Conservation (phyloP, 208 protist genomes). For the Hexamita inflata region DNA sequence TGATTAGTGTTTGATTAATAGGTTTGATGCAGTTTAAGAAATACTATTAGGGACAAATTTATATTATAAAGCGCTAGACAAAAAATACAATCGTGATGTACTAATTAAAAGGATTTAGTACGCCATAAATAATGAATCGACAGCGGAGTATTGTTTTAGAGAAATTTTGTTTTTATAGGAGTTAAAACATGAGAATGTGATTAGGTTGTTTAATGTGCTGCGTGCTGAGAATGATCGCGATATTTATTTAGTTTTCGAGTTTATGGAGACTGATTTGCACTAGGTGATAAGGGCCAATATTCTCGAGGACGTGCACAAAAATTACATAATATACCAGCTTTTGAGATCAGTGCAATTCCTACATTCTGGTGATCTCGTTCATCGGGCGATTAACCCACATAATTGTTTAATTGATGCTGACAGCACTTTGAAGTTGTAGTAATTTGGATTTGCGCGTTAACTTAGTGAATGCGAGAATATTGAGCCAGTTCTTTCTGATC, state of each 20-base stretch:
- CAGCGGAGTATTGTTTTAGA: constrained; percentile 56
- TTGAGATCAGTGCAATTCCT: constrained; percentile 49
- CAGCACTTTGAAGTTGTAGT: constrained; percentile 75
- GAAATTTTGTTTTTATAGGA: constrained; percentile 56
- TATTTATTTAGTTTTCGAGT: constrained; percentile 63
- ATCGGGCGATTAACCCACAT: constrained; percentile 78
- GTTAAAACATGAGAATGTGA: constrained; percentile 51
- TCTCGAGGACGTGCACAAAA: constrained; percentile 64
- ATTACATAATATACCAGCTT: constrained; percentile 56
- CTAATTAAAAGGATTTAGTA: constrained; percentile 61
- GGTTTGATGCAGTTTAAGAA: too few relatives aligned
- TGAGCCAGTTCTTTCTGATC: constrained; percentile 10
- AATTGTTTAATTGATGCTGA: constrained; percentile 81
- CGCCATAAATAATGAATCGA: constrained; percentile 55
- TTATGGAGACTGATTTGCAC: constrained; percentile 57
- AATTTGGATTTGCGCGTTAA: constrained; percentile 69
- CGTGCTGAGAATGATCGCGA: constrained; percentile 59
- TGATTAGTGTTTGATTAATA: too few relatives aligned
- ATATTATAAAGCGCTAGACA: too few relatives aligned
- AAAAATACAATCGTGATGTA: too few relatives aligned
- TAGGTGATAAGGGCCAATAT: constrained; percentile 84
- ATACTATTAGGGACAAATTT: too few relatives aligned
- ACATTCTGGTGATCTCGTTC: constrained; percentile 54
- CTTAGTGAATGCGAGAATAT: neutral
- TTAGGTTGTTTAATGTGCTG: constrained; percentile 51